phyloP scores from a whole-genome alignment of 2,329 filamentous ascomycete genomes.

The Elsinoe necatrix region DNA sequence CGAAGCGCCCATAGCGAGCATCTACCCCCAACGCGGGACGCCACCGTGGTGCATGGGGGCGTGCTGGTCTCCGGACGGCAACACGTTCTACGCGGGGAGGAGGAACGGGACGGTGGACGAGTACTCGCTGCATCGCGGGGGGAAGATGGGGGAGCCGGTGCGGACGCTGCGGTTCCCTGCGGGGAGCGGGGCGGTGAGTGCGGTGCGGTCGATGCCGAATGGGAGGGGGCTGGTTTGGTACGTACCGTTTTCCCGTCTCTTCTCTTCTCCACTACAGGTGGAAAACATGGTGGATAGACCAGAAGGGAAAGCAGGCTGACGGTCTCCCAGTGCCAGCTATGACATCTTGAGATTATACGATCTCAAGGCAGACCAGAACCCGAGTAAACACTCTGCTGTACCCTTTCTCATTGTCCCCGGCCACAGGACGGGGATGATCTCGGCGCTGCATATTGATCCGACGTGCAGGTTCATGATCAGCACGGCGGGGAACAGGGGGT shows the following conservation, averaged over 20 bases:
- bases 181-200: constrained; percentile 82
- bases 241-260: constrained; percentile 23
- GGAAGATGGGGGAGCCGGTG: constrained; percentile 60
- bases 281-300: neutral
- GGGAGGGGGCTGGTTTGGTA: constrained; percentile 83
- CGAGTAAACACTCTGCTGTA: constrained; percentile 58
- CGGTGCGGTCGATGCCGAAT: constrained; percentile 84
- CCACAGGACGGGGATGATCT: constrained; percentile 79
- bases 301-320: neutral
- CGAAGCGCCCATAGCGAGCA: constrained; percentile 67
- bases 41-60: constrained; percentile 97
- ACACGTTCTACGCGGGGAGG: constrained; percentile 85
- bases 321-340: constrained; percentile 63
- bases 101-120: constrained; percentile 92
- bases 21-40: constrained; percentile 62
- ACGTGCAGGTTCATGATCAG: constrained; percentile 86
- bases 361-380: constrained; percentile 43
- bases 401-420: constrained; percentile 96
- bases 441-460: constrained; percentile 76
- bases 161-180: constrained; percentile 79
- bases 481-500: constrained; percentile 83
- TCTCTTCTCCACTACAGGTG: no score
- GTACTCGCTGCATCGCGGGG: constrained; percentile 68
- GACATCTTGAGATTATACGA: constrained; percentile 94
- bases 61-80: constrained; percentile 93